Evolutionary conservation across 2,329 filamentous ascomycete species (phyloP).

Genomic region (Fusarium neocosmosporiellum): DNA sequence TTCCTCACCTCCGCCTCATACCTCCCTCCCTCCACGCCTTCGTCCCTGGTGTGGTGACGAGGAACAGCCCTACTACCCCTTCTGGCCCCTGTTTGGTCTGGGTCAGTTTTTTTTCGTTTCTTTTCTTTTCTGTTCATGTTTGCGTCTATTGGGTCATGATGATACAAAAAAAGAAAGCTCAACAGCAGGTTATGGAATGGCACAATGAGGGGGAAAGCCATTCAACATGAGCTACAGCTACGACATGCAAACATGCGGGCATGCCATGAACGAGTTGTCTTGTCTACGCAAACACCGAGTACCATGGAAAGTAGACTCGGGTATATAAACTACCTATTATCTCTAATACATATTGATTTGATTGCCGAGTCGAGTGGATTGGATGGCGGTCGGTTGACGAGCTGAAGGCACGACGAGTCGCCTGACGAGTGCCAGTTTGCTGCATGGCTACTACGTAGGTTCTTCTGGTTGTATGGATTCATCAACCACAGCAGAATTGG

Average conservation of each 20-base stretch:
- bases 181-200: conserved; percentile 39
- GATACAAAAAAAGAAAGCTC: conserved; percentile 39
- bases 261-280: conserved; percentile 17
- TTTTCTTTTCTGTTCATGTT: conserved; percentile 11
- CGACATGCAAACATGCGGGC: conserved; percentile 14
- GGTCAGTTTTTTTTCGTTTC: background rate
- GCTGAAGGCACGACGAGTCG: background rate
- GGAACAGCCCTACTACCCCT: conserved; percentile 1
- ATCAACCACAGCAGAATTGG: conserved; percentile 9
- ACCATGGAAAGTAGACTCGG: conserved; percentile 11
- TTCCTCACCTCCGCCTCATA: background rate
- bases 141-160: conserved; percentile 29
- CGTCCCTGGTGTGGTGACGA: background rate
- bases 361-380: background rate
- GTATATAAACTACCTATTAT: background rate
- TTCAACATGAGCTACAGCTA: conserved; percentile 51
- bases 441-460: background rate
- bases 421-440: background rate
- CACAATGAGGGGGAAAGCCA: conserved; percentile 39
- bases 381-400: background rate
- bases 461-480: conserved; percentile 10
- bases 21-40: conserved; percentile 6
- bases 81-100: conserved; percentile 1
- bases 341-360: background rate
- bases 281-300: conserved; percentile 16